Conservation (phyloP, 140 eudicot species). For the Flaveria floridana region DNA sequence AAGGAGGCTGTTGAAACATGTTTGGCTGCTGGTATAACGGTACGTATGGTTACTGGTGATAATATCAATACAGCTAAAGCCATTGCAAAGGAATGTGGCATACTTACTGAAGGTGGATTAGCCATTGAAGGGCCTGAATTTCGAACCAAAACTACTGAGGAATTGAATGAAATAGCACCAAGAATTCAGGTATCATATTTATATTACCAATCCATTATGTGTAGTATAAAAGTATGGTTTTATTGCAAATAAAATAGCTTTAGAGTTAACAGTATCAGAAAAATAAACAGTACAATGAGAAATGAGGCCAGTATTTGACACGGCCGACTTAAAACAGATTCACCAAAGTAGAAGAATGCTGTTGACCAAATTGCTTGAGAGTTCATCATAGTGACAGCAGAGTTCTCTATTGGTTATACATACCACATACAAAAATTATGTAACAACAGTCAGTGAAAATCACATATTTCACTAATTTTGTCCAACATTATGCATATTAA, state of each 20-base stretch:
- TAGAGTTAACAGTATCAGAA: not conserved
- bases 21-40: constrained; percentile 83
- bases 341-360: too few relatives aligned
- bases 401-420: too few relatives aligned
- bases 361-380: too few relatives aligned
- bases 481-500: too few relatives aligned
- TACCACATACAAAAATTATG: too few relatives aligned
- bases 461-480: too few relatives aligned
- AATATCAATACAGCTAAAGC: constrained; percentile 90
- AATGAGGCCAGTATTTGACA: not conserved
- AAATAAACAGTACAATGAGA: too few relatives aligned
- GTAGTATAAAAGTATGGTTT: not conserved
- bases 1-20: constrained; percentile 78
- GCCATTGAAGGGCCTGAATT: constrained; percentile 86
- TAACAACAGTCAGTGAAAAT: too few relatives aligned
- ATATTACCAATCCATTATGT: not conserved
- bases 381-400: too few relatives aligned
- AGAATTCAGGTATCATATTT: constrained; percentile 59
- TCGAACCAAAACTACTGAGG: constrained; percentile 48
- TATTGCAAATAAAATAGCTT: not conserved
- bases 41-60: constrained; percentile 94
- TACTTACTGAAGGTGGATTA: constrained; percentile 63
- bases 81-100: constrained; percentile 87
- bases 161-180: constrained; percentile 59
- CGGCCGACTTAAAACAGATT: too few relatives aligned